A percentile compares a stretch with the other conserved stretches of the same genome.
phyloP scores from a whole-genome alignment of 805 yeast genomes.

The Sugiyamaella americana region DNA sequence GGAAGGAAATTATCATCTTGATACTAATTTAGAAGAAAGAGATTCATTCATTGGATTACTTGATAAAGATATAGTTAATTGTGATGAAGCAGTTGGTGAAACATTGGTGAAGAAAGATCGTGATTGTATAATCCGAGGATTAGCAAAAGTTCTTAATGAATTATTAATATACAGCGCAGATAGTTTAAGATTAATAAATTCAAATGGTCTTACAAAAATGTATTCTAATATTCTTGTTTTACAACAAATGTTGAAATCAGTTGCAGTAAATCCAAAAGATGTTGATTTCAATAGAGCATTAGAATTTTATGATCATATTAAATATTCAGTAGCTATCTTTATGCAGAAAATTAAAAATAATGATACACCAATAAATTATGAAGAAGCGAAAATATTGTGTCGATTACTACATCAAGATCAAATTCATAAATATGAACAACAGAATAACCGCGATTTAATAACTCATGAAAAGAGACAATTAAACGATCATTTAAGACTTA shows the following conservation, averaged over 20 bases:
- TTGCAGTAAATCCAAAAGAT: constrained; percentile 45
- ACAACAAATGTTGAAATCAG: constrained; percentile 62
- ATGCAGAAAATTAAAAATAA: constrained; percentile 36
- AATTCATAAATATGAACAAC: constrained; percentile 21
- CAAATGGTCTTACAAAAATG: constrained; percentile 53
- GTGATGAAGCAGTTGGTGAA: constrained; percentile 39
- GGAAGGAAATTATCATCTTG: constrained; percentile 46
- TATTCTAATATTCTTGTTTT: constrained; percentile 56
- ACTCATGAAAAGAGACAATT: constrained; percentile 16
- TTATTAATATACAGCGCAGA: constrained; percentile 48
- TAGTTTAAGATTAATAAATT: constrained; percentile 45
- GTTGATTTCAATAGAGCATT: constrained; percentile 51
- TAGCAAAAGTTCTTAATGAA: constrained; percentile 46
- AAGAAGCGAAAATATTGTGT: constrained; percentile 46
- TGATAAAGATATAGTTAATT: constrained; percentile 43
- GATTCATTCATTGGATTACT: constrained; percentile 48
- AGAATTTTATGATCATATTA: constrained; percentile 51
- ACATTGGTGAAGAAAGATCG: constrained; percentile 29
- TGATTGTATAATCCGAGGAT: constrained; percentile 40
- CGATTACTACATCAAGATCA: constrained; percentile 45
- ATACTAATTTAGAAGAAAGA: constrained; percentile 52
- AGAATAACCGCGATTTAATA: constrained; percentile 22
- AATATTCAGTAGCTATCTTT: constrained; percentile 42
- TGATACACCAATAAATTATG: constrained; percentile 35
- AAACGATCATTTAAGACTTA: constrained; percentile 14